Evolutionary conservation across 257 asterid species (phyloP), one percentile per base, ranked within the genome.

Genomic region (Solanum pennellii): DNA sequence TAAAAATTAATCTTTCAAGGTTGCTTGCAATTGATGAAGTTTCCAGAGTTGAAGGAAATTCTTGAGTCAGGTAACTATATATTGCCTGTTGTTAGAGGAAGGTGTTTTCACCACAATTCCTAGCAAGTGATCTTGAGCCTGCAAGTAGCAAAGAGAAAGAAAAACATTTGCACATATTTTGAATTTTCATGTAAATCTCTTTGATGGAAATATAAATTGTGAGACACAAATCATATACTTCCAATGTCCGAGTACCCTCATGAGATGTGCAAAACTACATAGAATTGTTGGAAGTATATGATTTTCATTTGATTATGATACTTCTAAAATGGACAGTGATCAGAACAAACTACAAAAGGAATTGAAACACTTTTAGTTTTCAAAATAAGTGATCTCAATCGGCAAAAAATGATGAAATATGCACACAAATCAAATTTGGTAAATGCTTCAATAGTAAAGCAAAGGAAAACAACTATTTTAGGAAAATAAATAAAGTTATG

Each of bases 111-210:
- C 89, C 42, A 97, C 90, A 75, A 93, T 98, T 21, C 98, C 99
- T 42, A 95, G 96, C 86, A 95, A 92, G 93, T 95, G 98, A 91
- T 95, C 98, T 91, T 94, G 96, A 84, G 87, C 97, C 99, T 97
- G 96, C 89, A 92, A 90, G 47, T 87, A 21, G 88, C 23, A 42
- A 86, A n/a, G 88, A 31, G 56, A 88, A 21, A 21, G 59, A 49
- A 88, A 83, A 31, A n/a, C 12, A 33, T 88, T 60, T 65, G 68
- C 59, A 75, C 83, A 7, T 76, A 44, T 76, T 76, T 76, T 12
- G 33, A 27, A 39, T 23, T 76, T 59, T 76, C 83, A 42, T 44
- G 47, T 76, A 35, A 76, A 76, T 76, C 83, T 41, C 60, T 76
- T 76, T 13, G n/a, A 76, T 76, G 60, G 59, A 76, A 42, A 76